A percentile compares a stretch with the other conserved stretches of the same genome.
These are phyloP conservation scores for Solanum lycopersicoides DNA, from an alignment of 257 asterid genomes.

Conservation along the genomic window DNA sequence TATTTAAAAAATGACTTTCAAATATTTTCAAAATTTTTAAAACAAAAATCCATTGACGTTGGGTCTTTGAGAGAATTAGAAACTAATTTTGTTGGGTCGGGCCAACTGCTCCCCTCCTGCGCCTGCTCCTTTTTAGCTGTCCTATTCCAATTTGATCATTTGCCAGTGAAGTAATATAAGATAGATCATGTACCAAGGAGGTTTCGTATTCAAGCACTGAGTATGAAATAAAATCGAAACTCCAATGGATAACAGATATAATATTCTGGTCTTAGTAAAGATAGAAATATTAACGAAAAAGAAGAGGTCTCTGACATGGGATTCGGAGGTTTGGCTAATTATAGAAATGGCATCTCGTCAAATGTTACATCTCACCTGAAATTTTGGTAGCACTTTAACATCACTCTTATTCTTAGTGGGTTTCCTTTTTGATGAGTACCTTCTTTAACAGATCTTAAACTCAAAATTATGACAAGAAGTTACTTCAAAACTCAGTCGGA, in stretches of 20 bases:
- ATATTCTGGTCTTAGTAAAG: background rate
- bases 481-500: background rate
- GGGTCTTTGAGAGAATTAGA: background rate
- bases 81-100: conserved; percentile 1
- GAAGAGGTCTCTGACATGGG: background rate
- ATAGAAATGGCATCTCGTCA: background rate
- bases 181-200: background rate
- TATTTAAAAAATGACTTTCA: background rate
- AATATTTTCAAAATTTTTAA: background rate
- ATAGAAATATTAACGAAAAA: background rate
- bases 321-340: background rate
- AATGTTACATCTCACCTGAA: background rate
- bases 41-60: background rate
- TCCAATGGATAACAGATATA: background rate
- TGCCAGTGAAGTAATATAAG: background rate
- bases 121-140: background rate
- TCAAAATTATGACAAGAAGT: background rate
- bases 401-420: background rate
- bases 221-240: background rate
- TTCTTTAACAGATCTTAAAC: background rate
- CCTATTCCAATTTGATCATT: background rate
- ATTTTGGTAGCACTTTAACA: background rate
- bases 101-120: conserved; percentile 4
- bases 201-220: background rate
- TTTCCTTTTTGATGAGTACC: background rate